Evolutionary conservation across 805 yeast genomes (phyloP).

Genomic region (Candida xiaguanensis): DNA sequence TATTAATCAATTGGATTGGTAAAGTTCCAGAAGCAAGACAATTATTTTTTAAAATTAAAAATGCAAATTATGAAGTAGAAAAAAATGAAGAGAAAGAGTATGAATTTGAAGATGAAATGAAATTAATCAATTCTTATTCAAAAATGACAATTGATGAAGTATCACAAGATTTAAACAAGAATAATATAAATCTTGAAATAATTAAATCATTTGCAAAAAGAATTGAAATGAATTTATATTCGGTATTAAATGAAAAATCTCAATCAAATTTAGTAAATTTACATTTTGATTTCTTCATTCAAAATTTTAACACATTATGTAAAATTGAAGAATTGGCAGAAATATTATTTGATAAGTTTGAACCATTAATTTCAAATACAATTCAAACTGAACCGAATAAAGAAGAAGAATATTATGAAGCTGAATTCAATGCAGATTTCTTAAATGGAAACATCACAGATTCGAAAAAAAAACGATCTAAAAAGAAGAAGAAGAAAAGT

Average conservation of each 20-base stretch:
- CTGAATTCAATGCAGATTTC: conserved; percentile 30
- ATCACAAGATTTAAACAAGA: conserved; percentile 14
- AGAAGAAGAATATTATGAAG: conserved; percentile 11
- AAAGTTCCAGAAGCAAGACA: conserved; percentile 59
- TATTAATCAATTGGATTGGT: conserved; percentile 65
- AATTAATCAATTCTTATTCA: conserved; percentile 12
- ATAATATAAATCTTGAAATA: conserved; percentile 12
- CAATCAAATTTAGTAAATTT: conserved; percentile 11
- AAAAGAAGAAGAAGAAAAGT: conserved; percentile 7
- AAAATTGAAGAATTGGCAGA: conserved; percentile 28
- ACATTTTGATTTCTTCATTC: conserved; percentile 25
- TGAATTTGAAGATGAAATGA: conserved; percentile 9
- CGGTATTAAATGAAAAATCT: conserved; percentile 1
- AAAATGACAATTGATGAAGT: conserved; percentile 15
- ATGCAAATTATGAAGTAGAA: conserved; percentile 11
- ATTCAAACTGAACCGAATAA: neutral
- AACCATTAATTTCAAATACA: conserved; percentile 9
- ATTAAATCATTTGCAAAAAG: conserved; percentile 14
- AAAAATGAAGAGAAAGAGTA: neutral
- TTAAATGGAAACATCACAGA: conserved; percentile 21
- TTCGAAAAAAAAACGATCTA: conserved; percentile 1
- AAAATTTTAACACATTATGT: conserved; percentile 28
- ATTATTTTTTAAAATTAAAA: conserved; percentile 42
- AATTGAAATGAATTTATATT: conserved; percentile 14
- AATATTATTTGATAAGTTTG: conserved; percentile 21